A percentile compares a stretch with the other conserved stretches of the same genome.
These are phyloP conservation scores for Hyaloperonospora brassicae DNA, from an alignment of 352 stramenopile species.

Conservation along the genomic window DNA sequence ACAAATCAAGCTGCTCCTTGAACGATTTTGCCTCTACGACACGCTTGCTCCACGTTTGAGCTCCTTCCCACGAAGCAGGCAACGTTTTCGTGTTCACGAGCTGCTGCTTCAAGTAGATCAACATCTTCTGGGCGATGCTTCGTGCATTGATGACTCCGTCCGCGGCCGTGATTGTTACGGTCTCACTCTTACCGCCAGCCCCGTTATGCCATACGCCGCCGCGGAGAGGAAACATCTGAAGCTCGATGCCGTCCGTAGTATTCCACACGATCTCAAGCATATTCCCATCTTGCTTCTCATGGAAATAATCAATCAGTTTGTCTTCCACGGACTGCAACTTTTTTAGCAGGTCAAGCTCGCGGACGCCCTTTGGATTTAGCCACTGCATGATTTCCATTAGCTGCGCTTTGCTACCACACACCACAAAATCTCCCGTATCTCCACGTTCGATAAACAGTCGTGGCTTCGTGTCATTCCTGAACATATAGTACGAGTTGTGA, in stretches of 20 bases:
- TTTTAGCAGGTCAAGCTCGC: slow-evolving; percentile 52
- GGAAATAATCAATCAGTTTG: slow-evolving; percentile 23
- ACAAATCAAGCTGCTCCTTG: slow-evolving; percentile 34
- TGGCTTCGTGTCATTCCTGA: slow-evolving; percentile 53
- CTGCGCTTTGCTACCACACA: slow-evolving; percentile 36
- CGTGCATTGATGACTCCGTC: slow-evolving; percentile 37
- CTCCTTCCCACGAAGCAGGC: slow-evolving; percentile 37
- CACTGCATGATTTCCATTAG: slow-evolving; percentile 45
- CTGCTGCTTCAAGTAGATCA: slow-evolving; percentile 52
- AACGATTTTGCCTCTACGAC: slow-evolving; percentile 30
- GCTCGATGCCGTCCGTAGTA: slow-evolving; percentile 31
- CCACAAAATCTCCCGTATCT: slow-evolving; percentile 53
- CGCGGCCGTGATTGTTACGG: slow-evolving; percentile 36
- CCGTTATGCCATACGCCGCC: slow-evolving; percentile 19
- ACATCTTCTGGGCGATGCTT: slow-evolving; percentile 47
- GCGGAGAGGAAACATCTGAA: slow-evolving; percentile 65
- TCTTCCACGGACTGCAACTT: slow-evolving; percentile 48
- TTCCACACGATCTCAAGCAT: slow-evolving; percentile 19
- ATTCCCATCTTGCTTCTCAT: slow-evolving; percentile 19
- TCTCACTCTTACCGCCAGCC: slow-evolving; percentile 29
- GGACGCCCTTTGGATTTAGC: slow-evolving; percentile 70
- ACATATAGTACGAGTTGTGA: slow-evolving; percentile 75
- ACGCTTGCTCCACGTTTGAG: slow-evolving; percentile 34
- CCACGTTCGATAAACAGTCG: slow-evolving; percentile 61
- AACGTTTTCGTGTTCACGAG: slow-evolving; percentile 48